phyloP scores from a whole-genome alignment of 345 rosid species.

The Limnanthes douglasii region DNA sequence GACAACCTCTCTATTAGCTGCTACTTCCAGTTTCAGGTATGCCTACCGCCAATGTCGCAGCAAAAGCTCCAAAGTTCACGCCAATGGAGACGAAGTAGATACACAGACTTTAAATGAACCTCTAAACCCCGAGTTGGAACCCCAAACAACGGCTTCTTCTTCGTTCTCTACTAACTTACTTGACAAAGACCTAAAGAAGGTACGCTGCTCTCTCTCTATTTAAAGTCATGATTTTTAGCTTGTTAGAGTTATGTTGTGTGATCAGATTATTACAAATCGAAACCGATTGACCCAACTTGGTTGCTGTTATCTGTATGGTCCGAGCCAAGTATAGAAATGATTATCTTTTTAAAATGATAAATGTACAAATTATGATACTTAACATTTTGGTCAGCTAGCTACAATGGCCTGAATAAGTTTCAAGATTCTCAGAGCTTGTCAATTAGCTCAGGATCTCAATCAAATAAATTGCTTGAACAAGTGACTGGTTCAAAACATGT shows the following conservation, averaged over 20 bases:
- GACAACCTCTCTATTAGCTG: conserved; percentile 11
- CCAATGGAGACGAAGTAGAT: conserved; percentile 32
- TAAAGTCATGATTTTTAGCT: neutral
- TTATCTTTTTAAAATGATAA: too few relatives aligned
- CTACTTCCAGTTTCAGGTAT: conserved; percentile 3
- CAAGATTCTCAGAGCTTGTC: too few relatives aligned
- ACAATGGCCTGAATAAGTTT: too few relatives aligned
- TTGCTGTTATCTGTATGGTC: neutral
- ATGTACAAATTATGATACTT: too few relatives aligned
- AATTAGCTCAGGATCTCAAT: too few relatives aligned
- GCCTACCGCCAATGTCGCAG: conserved; percentile 5
- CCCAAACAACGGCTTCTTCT: conserved; percentile 11
- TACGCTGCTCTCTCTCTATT: conserved; percentile 3
- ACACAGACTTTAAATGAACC: conserved; percentile 13
- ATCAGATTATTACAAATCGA: neutral
- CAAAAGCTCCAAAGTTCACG: conserved; percentile 17
- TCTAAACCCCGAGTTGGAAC: conserved; percentile 2
- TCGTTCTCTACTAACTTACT: conserved; percentile 22
- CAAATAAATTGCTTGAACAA: too few relatives aligned
- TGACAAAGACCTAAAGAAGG: conserved; percentile 79
- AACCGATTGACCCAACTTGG: neutral
- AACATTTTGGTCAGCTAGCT: too few relatives aligned
- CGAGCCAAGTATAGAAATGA: too few relatives aligned
- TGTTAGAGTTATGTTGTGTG: neutral
- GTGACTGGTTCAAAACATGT: too few relatives aligned